Base-by-base conservation (phyloP, 2,329 filamentous ascomycete genomes). In the Endoconidiophora laricicola region DNA sequence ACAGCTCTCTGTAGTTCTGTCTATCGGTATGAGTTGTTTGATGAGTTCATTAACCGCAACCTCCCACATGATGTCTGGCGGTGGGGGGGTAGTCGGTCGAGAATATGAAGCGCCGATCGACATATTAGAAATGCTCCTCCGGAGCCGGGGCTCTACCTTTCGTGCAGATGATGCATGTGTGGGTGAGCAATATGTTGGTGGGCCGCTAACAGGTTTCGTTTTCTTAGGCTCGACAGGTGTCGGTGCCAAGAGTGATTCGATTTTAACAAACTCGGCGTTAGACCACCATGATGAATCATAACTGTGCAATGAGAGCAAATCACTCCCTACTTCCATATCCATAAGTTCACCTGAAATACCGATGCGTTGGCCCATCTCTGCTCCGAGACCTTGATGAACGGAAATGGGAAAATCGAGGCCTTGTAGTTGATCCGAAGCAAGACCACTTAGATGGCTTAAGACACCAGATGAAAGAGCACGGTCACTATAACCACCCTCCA, bases 401-500 rank as follows among this genome's bases (percentile, higher is more conserved):
- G 43, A 41, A 24, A 29, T 16, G 5, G 39, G 36, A 5, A 18
- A 10, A 4, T 48, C 62, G 66, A 44, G 55, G 39, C 36, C 57
- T 54, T 56, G 61, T 53, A 55, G 57, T 38, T 71, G 74, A 20
- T 69, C 69, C 39, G 78, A 77, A 39, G 78, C 79, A 38, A 98
- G 72, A 4, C 90, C 91, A 57, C 84, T 86, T 16, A 98, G 63
- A 63, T 98, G 91, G 62, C 88, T 94, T 52, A 95, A 67, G 2
- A 95, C 81, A 42, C 91, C 91, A 33, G 86, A 94, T 48, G 76
- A 82, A 45, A 98, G 67, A 6, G 91, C 91, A 52, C 88, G 78
- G 64, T 98, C 86, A 61, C 88, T 95, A 61, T 98, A 98, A 0
- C 91, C 91, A 29, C 91, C 91, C 65, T 98, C 91, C 20, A 98